A percentile compares a stretch with the other conserved stretches of the same genome.
These are phyloP conservation scores for Eutrema japonicum DNA, from an alignment of 345 rosid genomes.

Conservation along the genomic window DNA sequence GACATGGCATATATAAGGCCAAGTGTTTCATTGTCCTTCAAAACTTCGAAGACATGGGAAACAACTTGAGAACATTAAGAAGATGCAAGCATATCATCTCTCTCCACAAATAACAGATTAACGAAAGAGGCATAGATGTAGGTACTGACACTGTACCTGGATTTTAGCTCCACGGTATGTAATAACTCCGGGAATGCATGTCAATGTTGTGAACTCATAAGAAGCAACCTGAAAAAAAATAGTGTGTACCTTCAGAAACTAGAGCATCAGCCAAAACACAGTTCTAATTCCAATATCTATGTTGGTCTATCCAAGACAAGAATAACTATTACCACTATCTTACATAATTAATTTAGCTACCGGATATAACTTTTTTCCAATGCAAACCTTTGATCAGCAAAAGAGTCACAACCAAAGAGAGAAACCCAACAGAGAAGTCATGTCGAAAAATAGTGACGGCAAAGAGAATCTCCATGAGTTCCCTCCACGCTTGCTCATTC, in stretches of 20 bases:
- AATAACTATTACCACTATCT: neutral
- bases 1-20: slow-evolving; percentile 6
- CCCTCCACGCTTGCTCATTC: slow-evolving; percentile 95
- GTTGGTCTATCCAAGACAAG: slow-evolving; percentile 17
- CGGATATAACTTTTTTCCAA: slow-evolving; percentile 46
- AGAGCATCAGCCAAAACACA: slow-evolving; percentile 7
- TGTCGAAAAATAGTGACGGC: slow-evolving; percentile 92
- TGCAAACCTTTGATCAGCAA: slow-evolving; percentile 83
- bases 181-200: slow-evolving; percentile 97
- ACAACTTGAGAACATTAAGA: neutral
- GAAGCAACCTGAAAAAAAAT: slow-evolving; percentile 78
- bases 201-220: slow-evolving; percentile 94
- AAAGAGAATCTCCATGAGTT: slow-evolving; percentile 92
- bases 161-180: slow-evolving; percentile 94
- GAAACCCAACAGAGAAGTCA: slow-evolving; percentile 79
- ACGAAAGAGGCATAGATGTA: neutral
- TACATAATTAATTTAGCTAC: too few relatives aligned
- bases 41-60: neutral
- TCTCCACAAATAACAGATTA: neutral
- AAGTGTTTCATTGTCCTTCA: slow-evolving; percentile 6
- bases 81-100: slow-evolving; percentile 8
- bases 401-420: slow-evolving; percentile 82
- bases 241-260: slow-evolving; percentile 18
- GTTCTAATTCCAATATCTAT: slow-evolving; percentile 8
- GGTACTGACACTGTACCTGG: slow-evolving; percentile 56